Conservation (phyloP, 2,329 filamentous ascomycete genomes). For the Colletotrichum liriopes region DNA sequence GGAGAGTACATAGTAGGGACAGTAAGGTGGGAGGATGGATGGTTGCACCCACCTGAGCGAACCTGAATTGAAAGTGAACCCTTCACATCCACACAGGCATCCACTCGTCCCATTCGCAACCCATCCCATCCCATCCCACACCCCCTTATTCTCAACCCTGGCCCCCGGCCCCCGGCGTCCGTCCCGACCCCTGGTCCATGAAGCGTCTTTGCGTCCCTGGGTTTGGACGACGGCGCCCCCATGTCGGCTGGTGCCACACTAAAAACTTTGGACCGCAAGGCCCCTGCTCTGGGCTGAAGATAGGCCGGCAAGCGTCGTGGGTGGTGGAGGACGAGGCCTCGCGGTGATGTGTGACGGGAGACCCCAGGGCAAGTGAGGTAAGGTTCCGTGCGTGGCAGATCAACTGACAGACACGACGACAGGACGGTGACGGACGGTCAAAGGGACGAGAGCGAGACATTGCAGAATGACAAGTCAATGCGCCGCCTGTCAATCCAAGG, state of each 20-base stretch:
- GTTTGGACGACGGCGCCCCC: constrained; percentile 39
- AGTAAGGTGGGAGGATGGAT: constrained; percentile 31
- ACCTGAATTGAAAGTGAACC: constrained; percentile 40
- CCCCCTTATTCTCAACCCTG: constrained; percentile 22
- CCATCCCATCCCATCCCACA: constrained; percentile 30
- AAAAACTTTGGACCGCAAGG: constrained; percentile 29
- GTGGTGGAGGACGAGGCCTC: constrained; percentile 22
- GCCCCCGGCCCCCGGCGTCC: constrained; percentile 19
- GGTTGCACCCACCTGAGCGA: constrained; percentile 41
- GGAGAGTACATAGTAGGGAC: neutral
- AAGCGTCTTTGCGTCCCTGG: constrained; percentile 42
- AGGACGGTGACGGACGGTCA: constrained; percentile 20
- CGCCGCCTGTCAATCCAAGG: constrained; percentile 13
- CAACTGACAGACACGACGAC: constrained; percentile 21
- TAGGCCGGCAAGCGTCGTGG: constrained; percentile 39
- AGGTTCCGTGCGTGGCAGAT: constrained; percentile 22
- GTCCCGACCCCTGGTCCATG: constrained; percentile 40
- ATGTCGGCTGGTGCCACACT: constrained; percentile 40
- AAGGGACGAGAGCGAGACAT: constrained; percentile 39
- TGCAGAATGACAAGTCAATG: constrained; percentile 37
- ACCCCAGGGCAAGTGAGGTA: neutral
- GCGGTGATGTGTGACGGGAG: constrained; percentile 26
- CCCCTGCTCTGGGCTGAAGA: constrained; percentile 44
- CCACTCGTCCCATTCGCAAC: constrained; percentile 35
- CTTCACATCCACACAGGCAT: constrained; percentile 40